phyloP scores from a whole-genome alignment of 1,284 basidiomycete species.

The Ustilago curta region DNA sequence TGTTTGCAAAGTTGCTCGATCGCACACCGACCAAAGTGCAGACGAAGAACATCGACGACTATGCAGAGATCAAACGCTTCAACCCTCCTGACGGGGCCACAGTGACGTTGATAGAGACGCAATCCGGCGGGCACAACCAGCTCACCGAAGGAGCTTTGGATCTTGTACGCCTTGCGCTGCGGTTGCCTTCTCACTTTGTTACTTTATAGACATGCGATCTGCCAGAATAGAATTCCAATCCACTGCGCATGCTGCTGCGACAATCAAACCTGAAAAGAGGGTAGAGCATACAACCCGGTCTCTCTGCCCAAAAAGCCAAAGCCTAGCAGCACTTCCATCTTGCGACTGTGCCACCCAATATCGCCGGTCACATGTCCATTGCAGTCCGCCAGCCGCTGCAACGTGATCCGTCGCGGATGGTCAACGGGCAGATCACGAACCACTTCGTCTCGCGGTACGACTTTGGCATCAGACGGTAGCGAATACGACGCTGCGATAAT shows the following conservation, averaged over 20 bases:
- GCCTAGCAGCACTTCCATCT: slow-evolving; percentile 95
- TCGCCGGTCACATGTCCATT: slow-evolving; percentile 89
- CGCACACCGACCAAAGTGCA: not conserved
- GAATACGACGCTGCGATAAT: slow-evolving; percentile 19
- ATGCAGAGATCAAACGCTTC: slow-evolving; percentile 29
- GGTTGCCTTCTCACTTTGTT: slow-evolving; percentile 23
- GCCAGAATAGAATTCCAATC: not conserved
- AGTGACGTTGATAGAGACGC: slow-evolving; percentile 49
- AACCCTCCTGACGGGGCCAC: not conserved
- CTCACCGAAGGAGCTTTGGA: slow-evolving; percentile 50
- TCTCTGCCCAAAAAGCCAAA: slow-evolving; percentile 90
- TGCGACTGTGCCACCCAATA: slow-evolving; percentile 93
- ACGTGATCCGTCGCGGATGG: slow-evolving; percentile 78
- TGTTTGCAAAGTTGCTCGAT: slow-evolving; percentile 29
- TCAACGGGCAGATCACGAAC: slow-evolving; percentile 75
- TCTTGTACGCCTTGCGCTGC: slow-evolving; percentile 26
- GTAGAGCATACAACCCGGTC: slow-evolving; percentile 81
- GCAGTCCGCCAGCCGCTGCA: slow-evolving; percentile 80
- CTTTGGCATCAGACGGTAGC: slow-evolving; percentile 26
- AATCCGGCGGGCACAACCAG: slow-evolving; percentile 55
- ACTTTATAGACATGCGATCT: not conserved
- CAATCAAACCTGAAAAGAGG: slow-evolving; percentile 58
- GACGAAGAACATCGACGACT: slow-evolving; percentile 18
- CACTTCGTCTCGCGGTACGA: slow-evolving; percentile 55
- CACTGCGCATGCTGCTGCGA: not conserved